Evolutionary conservation across 2,329 filamentous ascomycete genomes (phyloP), one percentile per base, ranked within the genome.

Genomic region (Helotiales sp.): DNA sequence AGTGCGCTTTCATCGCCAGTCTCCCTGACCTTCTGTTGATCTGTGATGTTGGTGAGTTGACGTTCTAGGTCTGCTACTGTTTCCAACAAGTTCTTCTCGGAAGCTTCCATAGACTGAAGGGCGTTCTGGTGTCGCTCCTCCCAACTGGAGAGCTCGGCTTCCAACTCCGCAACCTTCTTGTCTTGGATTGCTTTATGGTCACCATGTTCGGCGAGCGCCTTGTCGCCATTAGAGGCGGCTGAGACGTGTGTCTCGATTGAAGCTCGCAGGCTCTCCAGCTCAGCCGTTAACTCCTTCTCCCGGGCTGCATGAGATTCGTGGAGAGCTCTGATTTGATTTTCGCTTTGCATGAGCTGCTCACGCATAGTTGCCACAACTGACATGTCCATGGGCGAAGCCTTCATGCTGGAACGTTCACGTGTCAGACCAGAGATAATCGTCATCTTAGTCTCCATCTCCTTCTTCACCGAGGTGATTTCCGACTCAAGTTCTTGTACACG

Each of bases 361-460:
- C 90, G 89, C 77, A 99, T 84, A 15, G 87, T 88, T 4, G 91
- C 89, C 30, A 98, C 88, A 63, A 97, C 87, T 0, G 91, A 93
- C 71, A 97, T 96, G 70, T 99, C 95, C 70, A 96, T 87, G 7
- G 92, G 89, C 24, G 89, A 89, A 2, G 81, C 80, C 71, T 93
- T 91, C 76, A 97, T 81, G 75, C 92, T 97, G 2, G 91, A 93
- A 58, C 96, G 83, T 74, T 99, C 96, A 54, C 95, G 88, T 3
- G 95, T 96, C 62, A 99, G 80, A 6, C 95, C 95, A 29, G 91
- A 91, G 66, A 99, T 98, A 70, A 99, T 93, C 29, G 91, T 90
- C 79, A 93, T 92, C 82, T 99, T 99, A 62, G 84, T 87, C 71
- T 99, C 95, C 88, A 98, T 96, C 73, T 99, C 95, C 77, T 92